These are phyloP conservation scores for Neurospora sp. DNA, from an alignment of 495 filamentous ascomycete species.

Conservation along the genomic window DNA sequence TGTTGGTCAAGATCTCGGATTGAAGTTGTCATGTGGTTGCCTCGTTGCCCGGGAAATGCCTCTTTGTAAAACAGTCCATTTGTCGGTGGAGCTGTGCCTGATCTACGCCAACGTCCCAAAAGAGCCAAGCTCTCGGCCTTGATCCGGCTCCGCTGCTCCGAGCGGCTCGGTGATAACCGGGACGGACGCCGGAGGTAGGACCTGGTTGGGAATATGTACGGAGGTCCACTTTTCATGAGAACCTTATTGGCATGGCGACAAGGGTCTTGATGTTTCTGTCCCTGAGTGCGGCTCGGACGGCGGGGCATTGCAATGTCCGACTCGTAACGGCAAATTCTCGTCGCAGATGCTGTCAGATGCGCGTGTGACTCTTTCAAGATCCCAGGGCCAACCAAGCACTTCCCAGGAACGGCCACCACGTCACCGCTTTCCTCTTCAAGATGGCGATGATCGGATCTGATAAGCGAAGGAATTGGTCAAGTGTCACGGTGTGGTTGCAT, in stretches of 20 bases:
- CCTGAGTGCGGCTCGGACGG: constrained; percentile 2
- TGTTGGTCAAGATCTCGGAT: neutral
- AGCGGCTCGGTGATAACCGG: constrained; percentile 3
- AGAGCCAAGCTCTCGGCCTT: neutral
- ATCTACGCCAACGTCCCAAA: neutral
- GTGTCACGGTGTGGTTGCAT: neutral
- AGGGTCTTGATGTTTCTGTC: neutral
- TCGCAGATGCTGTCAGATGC: constrained; percentile 4
- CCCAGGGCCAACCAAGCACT: neutral
- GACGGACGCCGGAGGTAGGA: neutral
- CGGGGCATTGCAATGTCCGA: constrained; percentile 8
- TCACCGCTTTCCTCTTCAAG: neutral
- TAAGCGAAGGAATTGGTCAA: constrained; percentile 1
- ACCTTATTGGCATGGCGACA: neutral
- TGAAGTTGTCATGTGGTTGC: neutral
- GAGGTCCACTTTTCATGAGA: neutral
- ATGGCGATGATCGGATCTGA: constrained; percentile 6
- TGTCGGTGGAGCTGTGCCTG: neutral
- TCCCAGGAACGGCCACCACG: neutral
- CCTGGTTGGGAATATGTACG: neutral
- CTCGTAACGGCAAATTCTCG: constrained; percentile 15
- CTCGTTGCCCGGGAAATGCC: neutral
- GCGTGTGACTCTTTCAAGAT: constrained; percentile 4
- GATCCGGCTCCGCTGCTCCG: neutral
- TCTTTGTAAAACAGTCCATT: neutral